Evolutionary conservation across 371 early-diverging fungal genomes (phyloP).

Genomic region (Mucor piriformis): DNA sequence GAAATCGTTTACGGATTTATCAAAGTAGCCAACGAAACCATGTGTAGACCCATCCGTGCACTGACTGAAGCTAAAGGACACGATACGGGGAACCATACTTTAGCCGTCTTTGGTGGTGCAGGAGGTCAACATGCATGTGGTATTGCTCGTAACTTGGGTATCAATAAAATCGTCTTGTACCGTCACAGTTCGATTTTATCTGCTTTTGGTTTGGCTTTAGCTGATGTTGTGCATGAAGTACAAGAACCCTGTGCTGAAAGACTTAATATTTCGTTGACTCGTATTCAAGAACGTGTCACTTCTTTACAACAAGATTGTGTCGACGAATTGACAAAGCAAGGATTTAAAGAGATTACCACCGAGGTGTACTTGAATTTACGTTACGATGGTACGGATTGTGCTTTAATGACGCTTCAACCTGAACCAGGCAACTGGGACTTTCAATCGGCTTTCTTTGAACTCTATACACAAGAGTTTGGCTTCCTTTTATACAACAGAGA

Average conservation of each 20-base stretch:
- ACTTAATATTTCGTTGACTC: constrained; percentile 35
- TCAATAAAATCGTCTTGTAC: constrained; percentile 82
- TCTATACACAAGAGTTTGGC: constrained; percentile 91
- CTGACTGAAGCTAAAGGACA: constrained; percentile 94
- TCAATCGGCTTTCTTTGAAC: constrained; percentile 59
- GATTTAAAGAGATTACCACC: constrained; percentile 65
- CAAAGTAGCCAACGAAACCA: constrained; percentile 93
- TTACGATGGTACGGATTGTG: constrained; percentile 94
- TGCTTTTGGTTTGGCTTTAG: constrained; percentile 90
- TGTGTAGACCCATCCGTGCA: constrained; percentile 94
- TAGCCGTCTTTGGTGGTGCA: constrained; percentile 97
- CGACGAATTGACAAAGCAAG: constrained; percentile 53
- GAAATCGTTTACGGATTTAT: constrained; percentile 94
- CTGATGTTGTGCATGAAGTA: constrained; percentile 91
- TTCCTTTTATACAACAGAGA: constrained; percentile 82
- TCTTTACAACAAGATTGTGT: constrained; percentile 58
- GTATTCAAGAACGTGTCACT: constrained; percentile 55
- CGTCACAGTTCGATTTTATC: constrained; percentile 89
- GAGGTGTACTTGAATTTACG: constrained; percentile 88
- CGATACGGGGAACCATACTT: constrained; percentile 80
- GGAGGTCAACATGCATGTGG: constrained; percentile 94
- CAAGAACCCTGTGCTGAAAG: constrained; percentile 78
- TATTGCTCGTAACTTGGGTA: constrained; percentile 89
- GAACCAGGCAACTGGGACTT: constrained; percentile 62
- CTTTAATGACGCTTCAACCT: constrained; percentile 87